Conservation (phyloP, 2,329 filamentous ascomycete genomes). For the Pseudogymnoascus sp. region DNA sequence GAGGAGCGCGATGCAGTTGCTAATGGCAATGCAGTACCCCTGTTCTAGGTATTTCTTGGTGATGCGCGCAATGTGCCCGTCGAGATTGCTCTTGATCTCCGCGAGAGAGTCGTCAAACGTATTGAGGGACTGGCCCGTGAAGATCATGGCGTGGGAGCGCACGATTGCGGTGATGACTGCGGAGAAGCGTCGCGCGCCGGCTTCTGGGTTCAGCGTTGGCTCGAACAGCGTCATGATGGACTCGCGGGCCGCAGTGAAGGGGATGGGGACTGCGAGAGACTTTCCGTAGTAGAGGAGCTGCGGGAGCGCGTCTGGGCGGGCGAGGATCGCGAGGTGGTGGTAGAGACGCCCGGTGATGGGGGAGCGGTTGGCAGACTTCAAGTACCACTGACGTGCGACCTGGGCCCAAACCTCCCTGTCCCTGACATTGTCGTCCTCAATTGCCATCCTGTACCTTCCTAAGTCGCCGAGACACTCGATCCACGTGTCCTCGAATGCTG, state of each 20-base stretch:
- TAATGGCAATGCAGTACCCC: slow-evolving; percentile 48
- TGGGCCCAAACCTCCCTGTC: slow-evolving; percentile 70
- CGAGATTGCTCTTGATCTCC: slow-evolving; percentile 45
- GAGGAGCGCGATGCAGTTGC: slow-evolving; percentile 28
- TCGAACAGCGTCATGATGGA: slow-evolving; percentile 63
- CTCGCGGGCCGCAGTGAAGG: slow-evolving; percentile 60
- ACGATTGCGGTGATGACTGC: slow-evolving; percentile 53
- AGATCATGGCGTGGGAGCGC: slow-evolving; percentile 55
- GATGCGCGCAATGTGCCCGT: slow-evolving; percentile 46
- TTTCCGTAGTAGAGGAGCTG: slow-evolving; percentile 65
- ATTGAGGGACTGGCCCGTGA: slow-evolving; percentile 41
- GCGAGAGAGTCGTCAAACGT: slow-evolving; percentile 36
- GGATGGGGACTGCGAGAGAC: slow-evolving; percentile 56
- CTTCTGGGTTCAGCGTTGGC: slow-evolving; percentile 38
- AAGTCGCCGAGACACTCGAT: slow-evolving; percentile 87
- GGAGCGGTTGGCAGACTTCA: slow-evolving; percentile 62
- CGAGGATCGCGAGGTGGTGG: slow-evolving; percentile 72
- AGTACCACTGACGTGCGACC: slow-evolving; percentile 77
- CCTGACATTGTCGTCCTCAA: slow-evolving; percentile 70
- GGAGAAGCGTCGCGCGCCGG: slow-evolving; percentile 29
- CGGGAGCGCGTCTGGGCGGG: slow-evolving; percentile 56
- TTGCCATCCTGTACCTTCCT: slow-evolving; percentile 76
- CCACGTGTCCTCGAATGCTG: slow-evolving; percentile 79
- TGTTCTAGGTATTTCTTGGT: slow-evolving; percentile 37
- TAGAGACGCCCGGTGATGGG: too few relatives aligned